Evolutionary conservation across 495 filamentous ascomycete genomes (phyloP).

Genomic region (Podospora sp.): DNA sequence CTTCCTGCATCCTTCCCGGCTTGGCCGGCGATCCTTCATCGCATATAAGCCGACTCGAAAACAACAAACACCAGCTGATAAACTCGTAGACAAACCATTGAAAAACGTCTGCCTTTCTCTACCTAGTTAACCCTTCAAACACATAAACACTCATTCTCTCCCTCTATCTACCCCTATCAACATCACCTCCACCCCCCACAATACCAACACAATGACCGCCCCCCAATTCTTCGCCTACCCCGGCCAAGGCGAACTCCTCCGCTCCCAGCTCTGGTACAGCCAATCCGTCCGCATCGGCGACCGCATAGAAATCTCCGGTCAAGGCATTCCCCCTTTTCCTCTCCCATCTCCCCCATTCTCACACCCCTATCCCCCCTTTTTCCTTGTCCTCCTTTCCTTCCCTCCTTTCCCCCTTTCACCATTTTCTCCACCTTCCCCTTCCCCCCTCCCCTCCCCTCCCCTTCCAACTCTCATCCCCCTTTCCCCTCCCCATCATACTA

Average conservation of each 20-base stretch:
- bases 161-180: background rate
- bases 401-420: background rate
- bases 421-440: background rate
- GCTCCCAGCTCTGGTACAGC: constrained; percentile 9
- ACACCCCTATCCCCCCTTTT: background rate
- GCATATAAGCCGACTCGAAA: too few species aligned
- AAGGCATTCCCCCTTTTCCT: constrained; percentile 52
- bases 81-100: too few species aligned
- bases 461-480: background rate
- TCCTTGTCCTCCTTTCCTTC: background rate
- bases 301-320: constrained; percentile 16
- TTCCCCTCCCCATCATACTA: background rate
- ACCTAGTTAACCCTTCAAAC: too few species aligned
- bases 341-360: background rate
- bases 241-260: constrained; percentile 1
- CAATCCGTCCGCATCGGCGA: constrained; percentile 15
- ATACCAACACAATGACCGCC: background rate
- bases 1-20: background rate
- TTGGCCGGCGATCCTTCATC: background rate
- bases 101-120: too few species aligned
- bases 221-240: constrained; percentile 17
- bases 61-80: too few species aligned
- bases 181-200: background rate
- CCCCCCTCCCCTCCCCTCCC: background rate
- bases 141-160: background rate